A percentile compares a stretch with the other conserved stretches of the same genome.
phyloP scores from a whole-genome alignment of 768 basidiomycete genomes.

The Boletus huronensis region DNA sequence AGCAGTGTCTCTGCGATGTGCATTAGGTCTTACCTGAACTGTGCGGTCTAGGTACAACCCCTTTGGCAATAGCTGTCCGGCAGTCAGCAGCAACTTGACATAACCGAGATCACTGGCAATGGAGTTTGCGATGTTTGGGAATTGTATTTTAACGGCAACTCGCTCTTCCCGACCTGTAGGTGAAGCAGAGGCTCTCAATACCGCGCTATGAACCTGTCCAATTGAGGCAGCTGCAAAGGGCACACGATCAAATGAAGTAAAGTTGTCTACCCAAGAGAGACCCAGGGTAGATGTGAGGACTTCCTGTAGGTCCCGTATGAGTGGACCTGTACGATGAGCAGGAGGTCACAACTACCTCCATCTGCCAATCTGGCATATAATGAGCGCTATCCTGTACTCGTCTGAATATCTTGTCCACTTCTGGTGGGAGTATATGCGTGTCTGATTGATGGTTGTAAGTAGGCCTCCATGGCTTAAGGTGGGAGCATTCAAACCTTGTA shows the following conservation, averaged over 20 bases:
- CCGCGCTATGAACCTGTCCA: constrained; percentile 87
- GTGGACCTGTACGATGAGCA: neutral
- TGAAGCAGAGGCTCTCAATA: constrained; percentile 49
- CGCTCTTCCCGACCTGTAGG: constrained; percentile 53
- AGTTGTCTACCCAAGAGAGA: constrained; percentile 64
- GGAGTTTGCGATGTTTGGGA: constrained; percentile 85
- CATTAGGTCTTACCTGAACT: constrained; percentile 48
- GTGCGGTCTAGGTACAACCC: constrained; percentile 91
- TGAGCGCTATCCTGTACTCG: constrained; percentile 93
- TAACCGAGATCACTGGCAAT: constrained; percentile 88
- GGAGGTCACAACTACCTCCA: constrained; percentile 60
- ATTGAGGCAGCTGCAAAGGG: constrained; percentile 97
- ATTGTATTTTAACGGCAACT: constrained; percentile 89
- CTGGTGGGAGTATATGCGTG: constrained; percentile 81
- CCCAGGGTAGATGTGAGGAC: constrained; percentile 78
- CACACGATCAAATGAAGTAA: constrained; percentile 72
- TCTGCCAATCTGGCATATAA: constrained; percentile 99
- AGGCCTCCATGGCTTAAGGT: neutral
- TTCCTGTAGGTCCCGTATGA: constrained; percentile 37
- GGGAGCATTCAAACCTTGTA: constrained; percentile 59
- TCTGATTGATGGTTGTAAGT: constrained; percentile 44
- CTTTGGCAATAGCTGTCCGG: constrained; percentile 76
- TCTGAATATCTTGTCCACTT: constrained; percentile 84
- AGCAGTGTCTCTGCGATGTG: neutral
- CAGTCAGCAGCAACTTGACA: constrained; percentile 75